phyloP scores from a whole-genome alignment of 225 moss, liverwort and hornwort species.

The Marchantia polymorpha region DNA sequence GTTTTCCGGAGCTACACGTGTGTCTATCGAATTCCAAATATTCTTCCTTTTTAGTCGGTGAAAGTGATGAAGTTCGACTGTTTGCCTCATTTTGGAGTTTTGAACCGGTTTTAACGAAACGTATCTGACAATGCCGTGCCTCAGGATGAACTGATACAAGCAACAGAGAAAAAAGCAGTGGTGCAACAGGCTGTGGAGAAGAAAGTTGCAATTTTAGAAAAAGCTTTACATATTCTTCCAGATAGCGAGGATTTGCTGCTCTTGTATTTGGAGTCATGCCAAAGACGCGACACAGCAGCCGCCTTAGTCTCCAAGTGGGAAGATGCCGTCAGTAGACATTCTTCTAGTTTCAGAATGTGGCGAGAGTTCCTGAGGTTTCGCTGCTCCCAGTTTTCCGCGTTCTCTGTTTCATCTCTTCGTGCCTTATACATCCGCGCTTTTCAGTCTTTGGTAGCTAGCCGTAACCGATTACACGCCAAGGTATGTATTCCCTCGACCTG shows the following conservation, averaged over 20 bases:
- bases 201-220: constrained; percentile 81
- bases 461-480: constrained; percentile 57
- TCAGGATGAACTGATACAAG: constrained; percentile 83
- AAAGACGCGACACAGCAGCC: constrained; percentile 64
- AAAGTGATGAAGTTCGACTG: not conserved
- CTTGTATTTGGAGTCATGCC: constrained; percentile 77
- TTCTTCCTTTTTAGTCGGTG: too few relatives aligned
- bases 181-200: constrained; percentile 81
- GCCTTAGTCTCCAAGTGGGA: constrained; percentile 83
- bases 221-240: constrained; percentile 63
- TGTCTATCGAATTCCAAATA: not conserved
- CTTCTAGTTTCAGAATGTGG: constrained; percentile 81
- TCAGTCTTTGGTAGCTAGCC: constrained; percentile 63
- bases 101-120: not conserved
- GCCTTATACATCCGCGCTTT: constrained; percentile 65
- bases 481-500: constrained; percentile 19
- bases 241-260: constrained; percentile 71
- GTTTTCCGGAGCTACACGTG: not conserved
- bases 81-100: not conserved
- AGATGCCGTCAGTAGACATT: constrained; percentile 45
- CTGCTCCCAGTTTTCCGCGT: constrained; percentile 77
- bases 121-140: not conserved
- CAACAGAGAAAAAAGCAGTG: constrained; percentile 67
- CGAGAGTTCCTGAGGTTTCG: constrained; percentile 75
- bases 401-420: constrained; percentile 74